Conservation (phyloP, 306 rosid species). For the Cucurbita ficifolia region DNA sequence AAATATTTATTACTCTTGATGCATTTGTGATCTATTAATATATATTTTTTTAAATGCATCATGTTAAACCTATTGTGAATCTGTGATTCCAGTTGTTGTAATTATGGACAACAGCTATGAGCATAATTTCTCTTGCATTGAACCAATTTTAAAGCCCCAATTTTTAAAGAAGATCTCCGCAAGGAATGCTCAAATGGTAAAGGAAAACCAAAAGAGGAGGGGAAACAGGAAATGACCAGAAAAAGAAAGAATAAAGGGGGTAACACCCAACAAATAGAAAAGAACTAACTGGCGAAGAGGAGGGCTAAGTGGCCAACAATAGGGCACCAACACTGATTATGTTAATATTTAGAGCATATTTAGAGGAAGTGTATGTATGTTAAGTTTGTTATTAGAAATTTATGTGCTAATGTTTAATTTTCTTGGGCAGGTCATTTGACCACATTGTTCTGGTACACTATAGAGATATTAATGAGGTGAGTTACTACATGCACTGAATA, state of each 20-base stretch:
- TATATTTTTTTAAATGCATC: not conserved
- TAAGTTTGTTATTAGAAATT: not conserved
- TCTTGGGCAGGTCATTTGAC: slow-evolving; percentile 60
- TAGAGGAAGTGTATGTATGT: not conserved
- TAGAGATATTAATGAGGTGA: slow-evolving; percentile 73
- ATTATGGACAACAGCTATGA: not conserved
- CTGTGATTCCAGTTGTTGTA: not conserved
- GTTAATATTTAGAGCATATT: not conserved
- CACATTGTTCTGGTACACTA: slow-evolving; percentile 95
- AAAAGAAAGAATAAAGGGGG: not conserved
- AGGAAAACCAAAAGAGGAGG: not conserved
- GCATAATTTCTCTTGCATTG: not conserved
- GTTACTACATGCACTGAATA: slow-evolving; percentile 16
- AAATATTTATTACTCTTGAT: not conserved
- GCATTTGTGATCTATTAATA: too few species aligned
- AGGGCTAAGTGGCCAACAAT: not conserved
- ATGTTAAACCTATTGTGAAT: not conserved
- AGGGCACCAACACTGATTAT: not conserved
- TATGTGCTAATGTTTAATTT: slow-evolving; percentile 14
- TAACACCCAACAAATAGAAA: not conserved
- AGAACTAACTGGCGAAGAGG: not conserved
- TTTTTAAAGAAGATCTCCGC: not conserved
- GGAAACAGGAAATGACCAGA: not conserved
- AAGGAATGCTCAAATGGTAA: not conserved
- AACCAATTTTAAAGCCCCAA: not conserved